Percentiles rank a stretch among this genome's conserved stretches.
phyloP scores from a whole-genome alignment of 768 basidiomycete species.

The Peribolospora baueri region DNA sequence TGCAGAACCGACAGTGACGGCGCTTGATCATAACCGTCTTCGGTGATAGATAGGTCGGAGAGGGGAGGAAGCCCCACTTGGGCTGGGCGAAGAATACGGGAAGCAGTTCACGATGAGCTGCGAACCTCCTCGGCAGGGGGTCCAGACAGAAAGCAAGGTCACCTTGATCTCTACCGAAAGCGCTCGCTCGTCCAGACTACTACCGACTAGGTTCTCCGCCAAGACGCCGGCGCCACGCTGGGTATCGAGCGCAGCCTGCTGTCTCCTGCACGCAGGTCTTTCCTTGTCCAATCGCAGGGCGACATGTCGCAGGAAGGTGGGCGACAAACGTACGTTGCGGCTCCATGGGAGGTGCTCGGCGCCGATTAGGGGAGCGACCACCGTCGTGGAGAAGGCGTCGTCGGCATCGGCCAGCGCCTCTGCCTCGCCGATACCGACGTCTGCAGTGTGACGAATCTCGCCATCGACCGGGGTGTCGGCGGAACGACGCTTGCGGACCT shows the following conservation, averaged over 20 bases:
- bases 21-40: conserved; percentile 37
- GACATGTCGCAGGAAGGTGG: conserved; percentile 25
- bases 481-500: conserved; percentile 6
- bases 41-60: conserved; percentile 33
- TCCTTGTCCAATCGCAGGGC: conserved; percentile 18
- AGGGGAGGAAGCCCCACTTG: conserved; percentile 88
- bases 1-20: conserved; percentile 63
- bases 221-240: conserved; percentile 35
- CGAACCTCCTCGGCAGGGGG: neutral
- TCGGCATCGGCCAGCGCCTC: conserved; percentile 23
- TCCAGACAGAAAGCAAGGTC: neutral
- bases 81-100: conserved; percentile 31
- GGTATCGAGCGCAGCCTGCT: conserved; percentile 36
- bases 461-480: neutral
- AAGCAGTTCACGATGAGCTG: neutral
- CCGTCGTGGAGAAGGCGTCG: conserved; percentile 34
- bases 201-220: conserved; percentile 55
- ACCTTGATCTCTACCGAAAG: conserved; percentile 85
- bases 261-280: conserved; percentile 35
- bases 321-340: neutral
- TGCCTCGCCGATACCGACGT: conserved; percentile 17
- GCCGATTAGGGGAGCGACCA: conserved; percentile 44
- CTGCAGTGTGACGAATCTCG: conserved; percentile 19
- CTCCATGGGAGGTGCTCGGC: conserved; percentile 30
- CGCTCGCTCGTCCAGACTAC: conserved; percentile 20